Conservation (phyloP, 352 stramenopile genomes). For the Pythium folliculosum region DNA sequence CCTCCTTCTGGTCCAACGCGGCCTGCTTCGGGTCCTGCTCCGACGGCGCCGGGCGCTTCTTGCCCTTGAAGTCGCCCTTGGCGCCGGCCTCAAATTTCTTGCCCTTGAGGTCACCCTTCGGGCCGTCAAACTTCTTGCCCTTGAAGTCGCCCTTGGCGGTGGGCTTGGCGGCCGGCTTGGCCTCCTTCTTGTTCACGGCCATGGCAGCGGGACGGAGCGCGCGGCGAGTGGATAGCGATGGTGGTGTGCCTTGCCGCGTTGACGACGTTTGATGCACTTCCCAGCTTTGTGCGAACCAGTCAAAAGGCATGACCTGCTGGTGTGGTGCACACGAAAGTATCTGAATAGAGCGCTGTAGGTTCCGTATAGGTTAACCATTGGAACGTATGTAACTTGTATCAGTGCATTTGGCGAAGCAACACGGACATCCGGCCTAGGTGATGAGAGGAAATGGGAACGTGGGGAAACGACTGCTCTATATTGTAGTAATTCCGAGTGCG, state of each 20-base stretch:
- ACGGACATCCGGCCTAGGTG: no score
- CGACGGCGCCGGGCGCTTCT: constrained; percentile 57
- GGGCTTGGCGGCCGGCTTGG: constrained; percentile 11
- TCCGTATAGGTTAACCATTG: constrained; percentile 16
- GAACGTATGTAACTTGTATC: not conserved
- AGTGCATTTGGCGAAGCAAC: no score
- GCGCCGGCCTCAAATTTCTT: constrained; percentile 19
- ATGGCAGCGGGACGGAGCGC: constrained; percentile 14
- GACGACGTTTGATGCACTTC: constrained; percentile 31
- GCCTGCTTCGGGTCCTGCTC: constrained; percentile 79
- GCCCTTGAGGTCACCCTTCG: constrained; percentile 8
- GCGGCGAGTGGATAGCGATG: not conserved
- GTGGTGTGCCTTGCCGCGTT: constrained; percentile 2
- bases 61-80: constrained; percentile 39
- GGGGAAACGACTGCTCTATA: not conserved
- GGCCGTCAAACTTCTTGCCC: constrained; percentile 20
- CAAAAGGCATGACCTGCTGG: constrained; percentile 9
- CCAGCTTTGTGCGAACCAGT: constrained; percentile 22
- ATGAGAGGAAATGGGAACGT: not conserved
- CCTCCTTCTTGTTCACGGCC: constrained; percentile 28
- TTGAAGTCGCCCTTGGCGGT: constrained; percentile 16
- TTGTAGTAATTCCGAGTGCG: not conserved
- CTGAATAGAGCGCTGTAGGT: constrained; percentile 23
- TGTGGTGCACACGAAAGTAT: constrained; percentile 14
- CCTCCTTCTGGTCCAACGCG: constrained; percentile 84